A percentile compares a stretch with the other conserved stretches of the same genome.
These are phyloP conservation scores for Pestalotiopsis sp. DNA, from an alignment of 2,329 filamentous ascomycete genomes.

Conservation along the genomic window DNA sequence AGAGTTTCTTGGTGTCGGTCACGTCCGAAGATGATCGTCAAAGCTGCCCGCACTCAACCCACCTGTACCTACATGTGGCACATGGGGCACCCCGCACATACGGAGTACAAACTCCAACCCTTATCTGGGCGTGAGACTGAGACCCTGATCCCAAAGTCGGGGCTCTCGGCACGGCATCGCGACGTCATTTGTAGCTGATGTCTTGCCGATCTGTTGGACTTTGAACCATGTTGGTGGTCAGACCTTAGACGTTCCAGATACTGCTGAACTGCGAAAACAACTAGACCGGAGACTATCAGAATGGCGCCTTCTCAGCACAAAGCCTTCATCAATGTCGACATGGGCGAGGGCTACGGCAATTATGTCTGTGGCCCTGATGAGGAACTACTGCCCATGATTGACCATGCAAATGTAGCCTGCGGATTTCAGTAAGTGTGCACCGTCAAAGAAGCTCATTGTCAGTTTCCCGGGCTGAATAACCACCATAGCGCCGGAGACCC, in stretches of 20 bases:
- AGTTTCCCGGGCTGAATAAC: neutral
- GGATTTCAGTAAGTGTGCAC: constrained; percentile 47
- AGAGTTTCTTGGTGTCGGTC: neutral
- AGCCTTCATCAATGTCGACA: constrained; percentile 42
- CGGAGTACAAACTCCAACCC: neutral
- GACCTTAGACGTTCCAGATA: no score
- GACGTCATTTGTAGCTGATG: neutral
- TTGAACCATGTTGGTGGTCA: neutral
- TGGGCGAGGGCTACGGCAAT: constrained; percentile 50
- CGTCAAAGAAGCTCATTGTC: no score
- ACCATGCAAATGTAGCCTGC: constrained; percentile 63
- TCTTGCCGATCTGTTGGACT: neutral
- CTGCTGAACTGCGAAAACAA: neutral
- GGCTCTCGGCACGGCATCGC: neutral
- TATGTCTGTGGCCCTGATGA: constrained; percentile 55
- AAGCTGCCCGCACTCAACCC: no score
- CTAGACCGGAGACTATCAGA: neutral
- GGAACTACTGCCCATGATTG: constrained; percentile 61
- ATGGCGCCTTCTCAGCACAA: constrained; percentile 1
- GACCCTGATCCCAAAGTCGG: neutral
- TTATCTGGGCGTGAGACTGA: neutral
- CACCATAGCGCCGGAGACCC: constrained; percentile 44
- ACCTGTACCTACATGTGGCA: no score
- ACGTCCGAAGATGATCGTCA: neutral
- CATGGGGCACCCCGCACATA: neutral